Conservation (phyloP, 768 basidiomycete species). For the Leucocoprinus sp. region DNA sequence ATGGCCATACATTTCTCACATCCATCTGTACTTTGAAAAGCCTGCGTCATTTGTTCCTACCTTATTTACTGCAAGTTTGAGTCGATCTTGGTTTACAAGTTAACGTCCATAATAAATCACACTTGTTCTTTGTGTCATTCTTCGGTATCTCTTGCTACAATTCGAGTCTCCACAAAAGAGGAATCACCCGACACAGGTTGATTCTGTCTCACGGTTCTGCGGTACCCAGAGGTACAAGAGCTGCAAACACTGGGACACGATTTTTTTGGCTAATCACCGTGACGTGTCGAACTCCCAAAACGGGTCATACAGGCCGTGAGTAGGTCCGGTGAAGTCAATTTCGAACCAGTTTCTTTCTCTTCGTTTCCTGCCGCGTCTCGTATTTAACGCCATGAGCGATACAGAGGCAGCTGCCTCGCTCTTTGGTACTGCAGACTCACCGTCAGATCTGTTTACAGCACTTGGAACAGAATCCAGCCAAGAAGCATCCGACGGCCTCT, state of each 20-base stretch:
- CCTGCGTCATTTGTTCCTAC: background rate
- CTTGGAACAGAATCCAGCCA: conserved; percentile 30
- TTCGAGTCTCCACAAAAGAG: too few relatives aligned
- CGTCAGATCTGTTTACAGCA: conserved; percentile 56
- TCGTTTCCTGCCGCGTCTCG: background rate
- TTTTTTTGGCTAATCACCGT: conserved; percentile 3
- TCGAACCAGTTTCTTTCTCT: background rate
- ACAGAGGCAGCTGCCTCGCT: conserved; percentile 78
- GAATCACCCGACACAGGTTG: too few relatives aligned
- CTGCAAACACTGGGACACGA: too few relatives aligned
- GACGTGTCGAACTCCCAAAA: conserved; percentile 14
- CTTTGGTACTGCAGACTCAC: conserved; percentile 60
- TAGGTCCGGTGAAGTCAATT: background rate
- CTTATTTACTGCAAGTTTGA: conserved; percentile 1
- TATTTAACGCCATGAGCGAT: conserved; percentile 38
- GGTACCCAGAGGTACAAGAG: too few relatives aligned
- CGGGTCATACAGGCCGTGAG: conserved; percentile 9
- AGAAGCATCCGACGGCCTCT: conserved; percentile 9
- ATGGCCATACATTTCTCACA: background rate
- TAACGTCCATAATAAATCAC: too few relatives aligned
- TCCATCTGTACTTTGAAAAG: background rate
- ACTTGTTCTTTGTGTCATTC: conserved; percentile 2
- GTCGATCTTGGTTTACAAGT: background rate
- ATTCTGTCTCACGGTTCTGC: too few relatives aligned
- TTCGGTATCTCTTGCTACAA: background rate